Conservation (phyloP, 352 stramenopile species). For the Albugo laibachii region DNA sequence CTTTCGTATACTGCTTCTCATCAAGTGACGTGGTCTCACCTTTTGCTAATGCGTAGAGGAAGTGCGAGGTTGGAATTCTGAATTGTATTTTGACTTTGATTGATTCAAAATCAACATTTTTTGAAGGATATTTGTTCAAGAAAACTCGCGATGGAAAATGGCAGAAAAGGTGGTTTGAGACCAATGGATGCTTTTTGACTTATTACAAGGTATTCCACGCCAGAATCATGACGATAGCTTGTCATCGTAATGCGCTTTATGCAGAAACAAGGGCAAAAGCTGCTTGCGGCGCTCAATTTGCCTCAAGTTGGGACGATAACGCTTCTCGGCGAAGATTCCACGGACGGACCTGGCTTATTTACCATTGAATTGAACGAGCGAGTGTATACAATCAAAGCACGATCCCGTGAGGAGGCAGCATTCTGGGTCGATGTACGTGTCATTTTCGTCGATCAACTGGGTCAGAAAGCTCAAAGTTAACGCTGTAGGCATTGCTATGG, state of each 20-base stretch:
- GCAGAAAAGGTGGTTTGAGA: slow-evolving; percentile 98
- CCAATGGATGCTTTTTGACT: slow-evolving; percentile 93
- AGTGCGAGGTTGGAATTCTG: no score
- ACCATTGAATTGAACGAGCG: slow-evolving; percentile 81
- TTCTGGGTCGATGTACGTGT: slow-evolving; percentile 68
- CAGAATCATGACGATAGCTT: neutral
- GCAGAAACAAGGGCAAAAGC: slow-evolving; percentile 85
- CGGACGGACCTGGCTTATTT: slow-evolving; percentile 69
- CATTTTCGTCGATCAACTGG: neutral
- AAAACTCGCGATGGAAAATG: slow-evolving; percentile 87
- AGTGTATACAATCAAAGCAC: slow-evolving; percentile 81
- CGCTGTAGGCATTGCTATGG: slow-evolving; percentile 47
- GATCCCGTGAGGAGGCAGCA: slow-evolving; percentile 62
- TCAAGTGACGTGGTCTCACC: no score
- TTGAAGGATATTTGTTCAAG: slow-evolving; percentile 82
- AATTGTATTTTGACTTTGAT: no score
- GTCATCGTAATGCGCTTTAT: neutral
- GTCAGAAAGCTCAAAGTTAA: neutral
- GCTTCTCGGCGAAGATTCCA: slow-evolving; percentile 35
- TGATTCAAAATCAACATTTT: no score
- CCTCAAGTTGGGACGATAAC: slow-evolving; percentile 80
- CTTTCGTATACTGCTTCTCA: no score
- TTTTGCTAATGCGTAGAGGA: no score
- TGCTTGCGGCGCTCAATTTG: slow-evolving; percentile 84
- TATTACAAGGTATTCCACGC: slow-evolving; percentile 89